Conservation (phyloP, 371 early-diverging fungal species). For the Mortierella sp. region DNA sequence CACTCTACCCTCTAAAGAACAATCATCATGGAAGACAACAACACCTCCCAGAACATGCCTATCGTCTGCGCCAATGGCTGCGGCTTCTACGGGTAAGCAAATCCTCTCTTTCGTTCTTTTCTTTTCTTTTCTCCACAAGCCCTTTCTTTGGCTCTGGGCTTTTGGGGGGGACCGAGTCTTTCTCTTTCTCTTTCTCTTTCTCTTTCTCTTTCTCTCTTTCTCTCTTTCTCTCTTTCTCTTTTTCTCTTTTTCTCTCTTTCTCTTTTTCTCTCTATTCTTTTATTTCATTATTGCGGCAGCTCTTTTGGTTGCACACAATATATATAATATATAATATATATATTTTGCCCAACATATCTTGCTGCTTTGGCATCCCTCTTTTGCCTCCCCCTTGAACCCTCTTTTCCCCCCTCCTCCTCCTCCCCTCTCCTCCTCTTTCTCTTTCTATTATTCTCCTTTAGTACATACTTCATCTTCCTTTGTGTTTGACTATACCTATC, state of each 20-base stretch:
- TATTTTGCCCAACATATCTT: not conserved
- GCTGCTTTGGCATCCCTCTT: no score
- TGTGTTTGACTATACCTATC: no score
- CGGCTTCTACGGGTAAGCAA: constrained; percentile 72
- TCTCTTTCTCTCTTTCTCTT: not conserved
- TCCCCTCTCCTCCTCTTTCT: not conserved
- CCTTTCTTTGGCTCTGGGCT: no score
- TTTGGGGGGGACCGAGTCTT: no score
- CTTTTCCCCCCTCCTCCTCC: not conserved
- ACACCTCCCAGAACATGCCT: constrained; percentile 62
- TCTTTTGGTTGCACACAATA: not conserved
- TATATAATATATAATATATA: not conserved
- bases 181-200: not conserved
- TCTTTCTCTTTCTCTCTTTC: not conserved
- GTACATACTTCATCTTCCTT: no score
- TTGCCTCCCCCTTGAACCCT: not conserved
- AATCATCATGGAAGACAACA: constrained; percentile 69
- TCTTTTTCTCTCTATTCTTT: no score
- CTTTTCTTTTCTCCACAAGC: not conserved
- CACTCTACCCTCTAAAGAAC: not conserved
- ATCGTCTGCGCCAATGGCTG: constrained; percentile 73
- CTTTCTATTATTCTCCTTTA: not conserved
- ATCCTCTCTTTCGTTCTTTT: not conserved
- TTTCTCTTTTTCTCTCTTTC: not conserved
- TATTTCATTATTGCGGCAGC: not conserved